Percentiles rank a stretch among this genome's conserved stretches.
These are phyloP conservation scores for Tetrahymena borealis DNA, from an alignment of 73 alveolate genomes.

Conservation along the genomic window DNA sequence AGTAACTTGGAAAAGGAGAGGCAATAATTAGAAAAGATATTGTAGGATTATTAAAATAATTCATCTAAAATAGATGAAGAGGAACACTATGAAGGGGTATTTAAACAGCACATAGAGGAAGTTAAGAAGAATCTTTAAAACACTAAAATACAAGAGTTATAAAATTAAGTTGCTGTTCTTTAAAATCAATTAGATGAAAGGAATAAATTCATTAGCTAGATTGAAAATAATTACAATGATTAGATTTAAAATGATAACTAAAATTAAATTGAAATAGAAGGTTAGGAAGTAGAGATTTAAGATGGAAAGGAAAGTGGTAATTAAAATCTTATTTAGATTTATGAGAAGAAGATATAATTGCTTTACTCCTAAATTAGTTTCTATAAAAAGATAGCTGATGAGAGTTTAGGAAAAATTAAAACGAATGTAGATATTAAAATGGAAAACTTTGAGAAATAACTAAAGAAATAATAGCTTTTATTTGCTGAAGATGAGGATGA, in stretches of 20 bases:
- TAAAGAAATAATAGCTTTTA: background rate
- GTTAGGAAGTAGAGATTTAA: background rate
- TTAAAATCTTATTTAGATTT: background rate
- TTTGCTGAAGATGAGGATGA: background rate
- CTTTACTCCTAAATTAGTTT: background rate
- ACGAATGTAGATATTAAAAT: background rate
- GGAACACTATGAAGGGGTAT: background rate
- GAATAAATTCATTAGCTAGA: background rate
- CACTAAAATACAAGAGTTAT: background rate
- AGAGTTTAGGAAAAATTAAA: background rate
- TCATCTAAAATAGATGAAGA: background rate
- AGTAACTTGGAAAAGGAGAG: background rate
- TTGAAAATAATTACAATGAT: background rate
- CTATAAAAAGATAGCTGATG: background rate
- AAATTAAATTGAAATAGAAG: background rate
- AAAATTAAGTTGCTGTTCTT: background rate
- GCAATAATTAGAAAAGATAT: background rate
- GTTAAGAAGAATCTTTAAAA: background rate
- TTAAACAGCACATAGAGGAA: background rate
- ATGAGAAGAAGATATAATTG: background rate
- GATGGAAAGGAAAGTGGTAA: background rate
- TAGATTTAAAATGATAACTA: background rate
- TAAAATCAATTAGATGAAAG: background rate
- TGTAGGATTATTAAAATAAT: background rate
- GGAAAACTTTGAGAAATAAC: background rate